Conservation (phyloP, 2,329 filamentous ascomycete genomes). For the Colletotrichum agaves region DNA sequence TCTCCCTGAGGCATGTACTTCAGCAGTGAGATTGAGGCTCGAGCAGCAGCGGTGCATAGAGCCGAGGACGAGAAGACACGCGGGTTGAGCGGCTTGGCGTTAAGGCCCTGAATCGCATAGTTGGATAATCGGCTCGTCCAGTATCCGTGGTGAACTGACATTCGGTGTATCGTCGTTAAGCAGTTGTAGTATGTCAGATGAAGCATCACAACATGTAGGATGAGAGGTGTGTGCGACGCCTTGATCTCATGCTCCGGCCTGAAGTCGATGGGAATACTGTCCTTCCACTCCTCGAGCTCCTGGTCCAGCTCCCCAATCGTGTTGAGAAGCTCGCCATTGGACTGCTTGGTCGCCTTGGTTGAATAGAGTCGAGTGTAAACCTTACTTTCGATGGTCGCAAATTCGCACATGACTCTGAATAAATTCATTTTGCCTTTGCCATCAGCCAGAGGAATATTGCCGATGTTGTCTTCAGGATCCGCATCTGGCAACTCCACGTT, state of each 20-base stretch:
- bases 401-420: constrained; percentile 91
- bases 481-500: constrained; percentile 95
- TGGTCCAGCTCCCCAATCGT: constrained; percentile 95
- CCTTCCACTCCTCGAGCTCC: constrained; percentile 94
- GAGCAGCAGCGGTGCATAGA: constrained; percentile 89
- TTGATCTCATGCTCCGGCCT: constrained; percentile 98
- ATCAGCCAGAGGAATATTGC: constrained; percentile 90
- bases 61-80: constrained; percentile 94
- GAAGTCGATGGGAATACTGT: constrained; percentile 93
- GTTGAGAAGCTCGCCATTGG: constrained; percentile 91
- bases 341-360: constrained; percentile 89
- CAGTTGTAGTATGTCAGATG: constrained; percentile 99
- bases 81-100: constrained; percentile 89
- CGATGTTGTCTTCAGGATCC: constrained; percentile 90
- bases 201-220: constrained; percentile 91
- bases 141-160: constrained; percentile 97
- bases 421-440: constrained; percentile 94
- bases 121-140: constrained; percentile 97
- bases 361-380: constrained; percentile 96
- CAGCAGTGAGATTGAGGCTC: constrained; percentile 91
- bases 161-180: constrained; percentile 95
- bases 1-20: constrained; percentile 98
- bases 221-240: constrained; percentile 90
- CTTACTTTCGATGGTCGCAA: constrained; percentile 90
- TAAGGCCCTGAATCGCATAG: constrained; percentile 93